phyloP scores from a whole-genome alignment of 805 yeast genomes.

The Blastobotrys peoriensis region DNA sequence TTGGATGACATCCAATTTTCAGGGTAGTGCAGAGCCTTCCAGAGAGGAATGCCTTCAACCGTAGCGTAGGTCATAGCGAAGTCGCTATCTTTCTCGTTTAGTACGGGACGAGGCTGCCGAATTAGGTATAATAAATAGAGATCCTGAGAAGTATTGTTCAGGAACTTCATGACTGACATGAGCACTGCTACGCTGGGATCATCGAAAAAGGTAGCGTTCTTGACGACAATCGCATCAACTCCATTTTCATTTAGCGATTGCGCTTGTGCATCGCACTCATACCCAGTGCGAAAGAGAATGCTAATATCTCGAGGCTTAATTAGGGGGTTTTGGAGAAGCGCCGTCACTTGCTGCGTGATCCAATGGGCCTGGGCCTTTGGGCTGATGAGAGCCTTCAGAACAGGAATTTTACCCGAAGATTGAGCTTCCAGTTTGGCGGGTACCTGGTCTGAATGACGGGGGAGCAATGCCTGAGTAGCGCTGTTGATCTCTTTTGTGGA shows the following conservation, averaged over 20 bases:
- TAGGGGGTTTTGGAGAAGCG: conserved; percentile 36
- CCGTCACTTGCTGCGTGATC: conserved; percentile 51
- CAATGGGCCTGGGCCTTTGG: conserved; percentile 51
- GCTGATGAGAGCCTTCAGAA: conserved; percentile 33
- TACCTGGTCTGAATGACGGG: conserved; percentile 39
- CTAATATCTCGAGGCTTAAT: conserved; percentile 51
- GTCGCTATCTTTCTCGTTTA: conserved; percentile 2
- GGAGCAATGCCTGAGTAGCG: conserved; percentile 58
- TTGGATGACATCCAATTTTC: conserved; percentile 6
- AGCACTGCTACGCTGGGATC: conserved; percentile 8
- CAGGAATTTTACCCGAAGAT: conserved; percentile 23
- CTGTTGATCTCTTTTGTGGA: conserved; percentile 63
- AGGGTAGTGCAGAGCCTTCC: conserved; percentile 9
- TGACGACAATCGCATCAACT: not conserved
- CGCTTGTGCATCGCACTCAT: conserved; percentile 8
- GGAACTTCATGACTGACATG: conserved; percentile 13
- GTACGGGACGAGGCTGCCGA: conserved; percentile 8
- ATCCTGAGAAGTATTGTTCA: conserved; percentile 10
- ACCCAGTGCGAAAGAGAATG: conserved; percentile 56
- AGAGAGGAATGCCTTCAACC: conserved; percentile 7
- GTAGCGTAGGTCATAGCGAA: conserved; percentile 1
- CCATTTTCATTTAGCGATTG: not conserved
- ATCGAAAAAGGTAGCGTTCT: conserved; percentile 6
- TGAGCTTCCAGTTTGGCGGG: conserved; percentile 1
- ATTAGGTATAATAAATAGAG: conserved; percentile 10